Evolutionary conservation across 768 basidiomycete species (phyloP).

Genomic region (Paxillus ammoniavirescens): DNA sequence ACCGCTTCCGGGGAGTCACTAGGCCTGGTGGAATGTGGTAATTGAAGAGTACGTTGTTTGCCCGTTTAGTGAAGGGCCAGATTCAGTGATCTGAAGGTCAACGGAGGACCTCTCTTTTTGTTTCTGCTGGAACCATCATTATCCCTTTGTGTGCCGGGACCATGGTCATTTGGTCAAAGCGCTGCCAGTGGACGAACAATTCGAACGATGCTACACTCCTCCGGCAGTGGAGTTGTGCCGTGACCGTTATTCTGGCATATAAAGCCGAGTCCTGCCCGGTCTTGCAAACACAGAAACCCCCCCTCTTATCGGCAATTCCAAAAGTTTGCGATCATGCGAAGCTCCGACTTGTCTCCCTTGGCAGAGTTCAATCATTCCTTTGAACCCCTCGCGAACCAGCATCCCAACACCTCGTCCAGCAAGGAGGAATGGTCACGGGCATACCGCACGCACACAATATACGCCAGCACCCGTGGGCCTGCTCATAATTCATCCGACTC

Average conservation of each 20-base stretch:
- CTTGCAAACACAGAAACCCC: neutral
- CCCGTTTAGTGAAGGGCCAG: no score
- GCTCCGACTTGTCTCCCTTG: neutral
- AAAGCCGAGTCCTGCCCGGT: neutral
- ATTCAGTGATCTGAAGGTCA: no score
- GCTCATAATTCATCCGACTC: neutral
- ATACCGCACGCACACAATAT: neutral
- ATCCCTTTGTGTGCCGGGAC: neutral
- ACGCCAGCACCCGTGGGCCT: neutral
- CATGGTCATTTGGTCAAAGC: neutral
- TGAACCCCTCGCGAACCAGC: neutral
- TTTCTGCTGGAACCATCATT: neutral
- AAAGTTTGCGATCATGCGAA: neutral
- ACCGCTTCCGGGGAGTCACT: no score
- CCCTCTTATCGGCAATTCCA: neutral
- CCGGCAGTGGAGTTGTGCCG: neutral
- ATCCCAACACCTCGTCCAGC: neutral
- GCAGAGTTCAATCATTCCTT: neutral
- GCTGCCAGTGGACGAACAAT: neutral
- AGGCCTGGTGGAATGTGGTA: no score
- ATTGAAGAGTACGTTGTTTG: no score
- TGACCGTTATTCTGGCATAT: neutral
- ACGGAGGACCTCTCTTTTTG: neutral
- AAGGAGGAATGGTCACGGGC: neutral
- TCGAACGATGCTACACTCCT: neutral